A percentile compares a stretch with the other conserved stretches of the same genome.
These are phyloP conservation scores for Diplodia sapinea DNA, from an alignment of 2,329 filamentous ascomycete species.

Conservation along the genomic window DNA sequence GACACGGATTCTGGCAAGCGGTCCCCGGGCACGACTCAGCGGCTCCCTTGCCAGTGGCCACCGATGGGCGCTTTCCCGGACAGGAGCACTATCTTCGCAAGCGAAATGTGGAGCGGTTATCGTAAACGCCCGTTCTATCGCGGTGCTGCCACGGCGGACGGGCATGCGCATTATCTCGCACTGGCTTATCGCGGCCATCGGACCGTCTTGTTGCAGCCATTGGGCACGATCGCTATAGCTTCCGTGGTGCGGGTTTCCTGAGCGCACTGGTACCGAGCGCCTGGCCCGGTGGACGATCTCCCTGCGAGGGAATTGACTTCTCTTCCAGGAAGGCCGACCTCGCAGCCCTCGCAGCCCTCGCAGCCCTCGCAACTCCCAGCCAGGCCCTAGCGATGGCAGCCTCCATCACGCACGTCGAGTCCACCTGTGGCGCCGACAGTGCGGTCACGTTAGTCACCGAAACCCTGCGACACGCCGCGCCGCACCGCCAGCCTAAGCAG, in stretches of 20 bases:
- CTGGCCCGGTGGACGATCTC: slow-evolving; percentile 25
- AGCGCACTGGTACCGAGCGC: slow-evolving; percentile 16
- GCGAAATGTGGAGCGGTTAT: slow-evolving; percentile 27
- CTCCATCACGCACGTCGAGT: slow-evolving; percentile 24
- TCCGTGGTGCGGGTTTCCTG: slow-evolving; percentile 31
- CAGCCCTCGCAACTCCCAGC: slow-evolving; percentile 20
- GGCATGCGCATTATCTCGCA: slow-evolving; percentile 30
- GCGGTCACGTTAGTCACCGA: slow-evolving; percentile 29
- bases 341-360: slow-evolving; percentile 27
- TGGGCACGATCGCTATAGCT: slow-evolving; percentile 28
- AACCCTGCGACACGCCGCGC: slow-evolving; percentile 21
- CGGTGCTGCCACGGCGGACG: slow-evolving; percentile 21
- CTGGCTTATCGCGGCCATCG: slow-evolving; percentile 31
- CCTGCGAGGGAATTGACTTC: slow-evolving; percentile 32
- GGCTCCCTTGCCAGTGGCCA: slow-evolving; percentile 20
- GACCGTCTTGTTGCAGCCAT: slow-evolving; percentile 29
- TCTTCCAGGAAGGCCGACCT: slow-evolving; percentile 32
- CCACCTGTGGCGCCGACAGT: neutral
- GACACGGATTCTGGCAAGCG: slow-evolving; percentile 22
- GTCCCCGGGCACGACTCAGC: slow-evolving; percentile 23
- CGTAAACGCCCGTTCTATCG: slow-evolving; percentile 21
- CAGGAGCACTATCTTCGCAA: slow-evolving; percentile 24
- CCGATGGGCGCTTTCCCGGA: slow-evolving; percentile 12
- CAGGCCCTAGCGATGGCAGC: slow-evolving; percentile 25
- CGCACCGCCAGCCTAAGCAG: slow-evolving; percentile 19